Evolutionary conservation across 257 asterid genomes (phyloP), one percentile per base, ranked within the genome.

Genomic region (Scutellaria galericulata): DNA sequence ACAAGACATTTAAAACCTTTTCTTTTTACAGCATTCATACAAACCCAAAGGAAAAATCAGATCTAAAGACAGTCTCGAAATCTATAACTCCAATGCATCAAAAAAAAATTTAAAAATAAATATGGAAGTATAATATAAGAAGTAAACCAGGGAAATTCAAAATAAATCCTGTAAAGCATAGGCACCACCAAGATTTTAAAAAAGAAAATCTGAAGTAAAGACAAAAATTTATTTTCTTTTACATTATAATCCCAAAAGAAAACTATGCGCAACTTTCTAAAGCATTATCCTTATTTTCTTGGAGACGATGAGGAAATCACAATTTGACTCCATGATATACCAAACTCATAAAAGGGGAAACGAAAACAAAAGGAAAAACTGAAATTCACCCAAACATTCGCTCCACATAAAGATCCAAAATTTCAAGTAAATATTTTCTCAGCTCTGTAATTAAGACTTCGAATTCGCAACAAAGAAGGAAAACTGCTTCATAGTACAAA

Each of bases 121-220:
- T 1, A 41, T 2, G 7, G 5, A 37, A 67, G 7, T 47, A 14
- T 2, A 46, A 11, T 53, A 66, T 35, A 59, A 31, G 37, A 58
- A n/a, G 27, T 50, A 18, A 57, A 41, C 24, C 27, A 35, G 12
- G 15, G 39, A 54, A 68, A n/a, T 27, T 41, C 64, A 22, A 68
- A 56, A 58, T 20, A 73, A 47, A 73, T 35, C 61, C 41, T 12
- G 54, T 7, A 41, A 7, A 75, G 44, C 66, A 75, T 27, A 64
- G 63, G 52, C 54, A 42, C 67, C 71, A 71, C 51, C 80, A 50
- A 69, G 14, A 13, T 41, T 40, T 11, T 5, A 10, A 47, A 69
- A 35, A 64, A 40, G n/a, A 45, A 57, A 59, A 42, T 53, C 58
- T 10, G 31, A 7, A 41, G 60, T 27, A 14, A 63, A 42, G 55